A percentile compares a stretch with the other conserved stretches of the same genome.
These are phyloP conservation scores for Nigrospora oryzae DNA, from an alignment of 2,329 filamentous ascomycete species.

Conservation along the genomic window DNA sequence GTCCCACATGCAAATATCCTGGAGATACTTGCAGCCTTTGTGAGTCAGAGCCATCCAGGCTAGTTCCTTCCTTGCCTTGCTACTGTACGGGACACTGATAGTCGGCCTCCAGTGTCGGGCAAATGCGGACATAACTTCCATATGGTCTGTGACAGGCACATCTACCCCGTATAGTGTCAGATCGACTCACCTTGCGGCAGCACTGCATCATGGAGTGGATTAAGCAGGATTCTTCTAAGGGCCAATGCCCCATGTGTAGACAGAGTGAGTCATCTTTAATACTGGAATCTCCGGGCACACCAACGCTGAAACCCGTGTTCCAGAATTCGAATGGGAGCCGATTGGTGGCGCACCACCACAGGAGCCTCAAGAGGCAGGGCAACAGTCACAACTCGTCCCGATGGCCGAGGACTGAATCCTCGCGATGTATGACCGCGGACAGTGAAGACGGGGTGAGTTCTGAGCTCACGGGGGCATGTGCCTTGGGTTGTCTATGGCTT, in stretches of 20 bases:
- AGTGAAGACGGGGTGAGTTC: not conserved
- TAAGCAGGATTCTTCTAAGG: conserved; percentile 85
- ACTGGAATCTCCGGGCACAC: not conserved
- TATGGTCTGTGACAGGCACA: conserved; percentile 61
- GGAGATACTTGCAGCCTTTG: conserved; percentile 90
- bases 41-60: conserved; percentile 35
- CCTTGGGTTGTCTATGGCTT: too few relatives aligned
- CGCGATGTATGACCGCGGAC: not conserved
- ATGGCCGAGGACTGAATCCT: conserved; percentile 1
- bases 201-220: conserved; percentile 97
- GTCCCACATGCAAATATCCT: conserved; percentile 95
- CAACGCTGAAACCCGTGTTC: not conserved
- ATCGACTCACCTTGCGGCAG: conserved; percentile 33
- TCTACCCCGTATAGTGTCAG: not conserved
- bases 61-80: not conserved
- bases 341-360: conserved; percentile 7
- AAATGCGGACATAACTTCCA: conserved; percentile 98
- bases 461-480: too few relatives aligned
- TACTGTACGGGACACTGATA: not conserved
- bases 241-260: conserved; percentile 95
- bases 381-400: conserved; percentile 5
- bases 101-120: conserved; percentile 62
- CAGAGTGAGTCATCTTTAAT: conserved; percentile 56
- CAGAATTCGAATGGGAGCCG: conserved; percentile 23
- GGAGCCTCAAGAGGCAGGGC: conserved; percentile 10